These are phyloP conservation scores for Globisporangium apiculatum DNA, from an alignment of 352 stramenopile genomes.

Conservation along the genomic window DNA sequence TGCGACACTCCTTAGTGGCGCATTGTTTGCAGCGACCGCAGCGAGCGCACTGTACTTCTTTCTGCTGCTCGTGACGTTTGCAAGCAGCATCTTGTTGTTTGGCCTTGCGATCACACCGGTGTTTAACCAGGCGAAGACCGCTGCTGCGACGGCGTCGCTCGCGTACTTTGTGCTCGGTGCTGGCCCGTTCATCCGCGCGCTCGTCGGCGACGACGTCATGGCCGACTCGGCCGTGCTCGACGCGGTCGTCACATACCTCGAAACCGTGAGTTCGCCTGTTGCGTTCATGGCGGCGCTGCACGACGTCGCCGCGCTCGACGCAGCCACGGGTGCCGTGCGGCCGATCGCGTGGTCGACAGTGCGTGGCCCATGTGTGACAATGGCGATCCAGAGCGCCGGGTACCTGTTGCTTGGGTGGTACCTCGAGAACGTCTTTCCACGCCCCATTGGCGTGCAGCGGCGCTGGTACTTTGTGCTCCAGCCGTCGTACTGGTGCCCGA, in stretches of 20 bases:
- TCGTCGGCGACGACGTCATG: constrained; percentile 43
- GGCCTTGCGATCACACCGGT: constrained; percentile 64
- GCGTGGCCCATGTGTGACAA: constrained; percentile 35
- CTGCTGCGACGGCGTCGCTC: constrained; percentile 48
- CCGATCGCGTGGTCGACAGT: constrained; percentile 45
- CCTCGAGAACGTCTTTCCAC: constrained; percentile 90
- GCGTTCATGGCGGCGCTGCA: constrained; percentile 65
- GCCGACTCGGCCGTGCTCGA: constrained; percentile 23
- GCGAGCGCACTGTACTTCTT: constrained; percentile 46
- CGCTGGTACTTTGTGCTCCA: constrained; percentile 93
- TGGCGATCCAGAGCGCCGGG: constrained; percentile 76
- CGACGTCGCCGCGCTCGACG: constrained; percentile 47
- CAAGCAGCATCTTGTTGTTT: constrained; percentile 60
- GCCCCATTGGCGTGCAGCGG: constrained; percentile 84
- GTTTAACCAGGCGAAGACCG: constrained; percentile 68
- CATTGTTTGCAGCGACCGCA: constrained; percentile 49
- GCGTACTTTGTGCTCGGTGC: constrained; percentile 55
- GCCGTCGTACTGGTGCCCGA: constrained; percentile 74
- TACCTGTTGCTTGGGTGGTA: constrained; percentile 92
- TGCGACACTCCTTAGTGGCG: constrained; percentile 41
- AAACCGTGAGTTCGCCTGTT: constrained; percentile 53
- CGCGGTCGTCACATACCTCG: constrained; percentile 28
- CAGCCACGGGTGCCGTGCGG: constrained; percentile 22
- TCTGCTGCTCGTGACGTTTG: constrained; percentile 50
- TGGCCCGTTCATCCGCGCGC: constrained; percentile 41